Evolutionary conservation across 306 rosid species (phyloP), one percentile per base, ranked within the genome.

Genomic region (Trichosanthes truncata): DNA sequence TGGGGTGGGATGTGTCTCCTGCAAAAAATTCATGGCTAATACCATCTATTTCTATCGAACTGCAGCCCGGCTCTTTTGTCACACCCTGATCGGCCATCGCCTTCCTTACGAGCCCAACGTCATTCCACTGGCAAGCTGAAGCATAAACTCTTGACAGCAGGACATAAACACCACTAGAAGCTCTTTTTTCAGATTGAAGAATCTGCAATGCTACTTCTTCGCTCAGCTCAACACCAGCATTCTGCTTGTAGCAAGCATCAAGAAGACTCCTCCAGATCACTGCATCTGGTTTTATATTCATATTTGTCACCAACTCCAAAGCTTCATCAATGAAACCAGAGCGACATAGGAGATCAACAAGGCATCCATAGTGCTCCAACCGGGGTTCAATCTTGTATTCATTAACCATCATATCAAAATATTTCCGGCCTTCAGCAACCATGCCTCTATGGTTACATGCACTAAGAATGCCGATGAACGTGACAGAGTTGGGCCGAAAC

Each of bases 181-280:
- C 83, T 81, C 65, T 84, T 29, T 75, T 90, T 67, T 82, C 85
- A 31, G 88, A 81, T 52, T 86, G 84, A 73, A 94, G 86, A 7
- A 89, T 84, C 72, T 87, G 89, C 36, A 80, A 81, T 35, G 92
- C 93, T 75, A 89, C 71, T 88, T 87, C 87, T 83, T 89, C 88
- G 57, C 96, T 81, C 52, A 89, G 88, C 91, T 94, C 96, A 73
- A 94, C 77, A 35, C 86, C 83, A 55, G 84, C 89, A 23, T 86
- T 84, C 79, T 90, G 88, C 92, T 88, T 92, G 82, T 84, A 86
- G 82, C 90, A 92, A 73, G 93, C 93, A 84, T 90, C 90, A 65
- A 94, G 88, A 77, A 92, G 85, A 74, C 96, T 86, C 90, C 97
- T 92, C 94, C 94, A 90, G 33, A 92, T 90, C n/a, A 92, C 87